Conservation (phyloP, 176 grass and related monocot species). For the Oryza australiensis region DNA sequence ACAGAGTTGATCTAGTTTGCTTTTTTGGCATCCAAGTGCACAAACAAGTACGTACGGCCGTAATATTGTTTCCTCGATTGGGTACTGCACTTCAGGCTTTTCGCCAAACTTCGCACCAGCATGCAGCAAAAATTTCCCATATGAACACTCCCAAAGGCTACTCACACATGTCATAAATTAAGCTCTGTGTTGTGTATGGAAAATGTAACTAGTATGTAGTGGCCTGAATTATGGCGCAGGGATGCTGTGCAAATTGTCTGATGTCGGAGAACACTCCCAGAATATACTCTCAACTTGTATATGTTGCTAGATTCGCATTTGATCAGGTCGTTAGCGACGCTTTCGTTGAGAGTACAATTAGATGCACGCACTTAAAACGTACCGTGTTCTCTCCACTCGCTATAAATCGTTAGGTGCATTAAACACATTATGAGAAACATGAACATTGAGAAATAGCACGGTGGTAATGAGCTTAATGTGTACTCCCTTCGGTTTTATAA, state of each 20-base stretch:
- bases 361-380: no score
- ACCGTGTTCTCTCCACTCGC: no score
- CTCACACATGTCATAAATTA: background rate
- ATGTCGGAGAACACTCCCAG: background rate
- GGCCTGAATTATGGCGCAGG: background rate
- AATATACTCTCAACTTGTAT: background rate
- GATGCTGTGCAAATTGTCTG: background rate
- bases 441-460: no score
- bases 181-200: background rate
- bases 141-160: constrained; percentile 24
- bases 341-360: no score
- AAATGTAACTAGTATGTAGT: background rate
- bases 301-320: no score
- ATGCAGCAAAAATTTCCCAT: background rate
- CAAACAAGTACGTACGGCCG: constrained; percentile 1
- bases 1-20: constrained; percentile 1
- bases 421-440: no score
- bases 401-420: no score
- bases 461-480: no score
- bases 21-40: constrained; percentile 32
- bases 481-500: no score
- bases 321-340: no score
- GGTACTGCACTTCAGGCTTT: constrained; percentile 36
- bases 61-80: constrained; percentile 32
- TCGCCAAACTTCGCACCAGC: constrained; percentile 44